Conservation (phyloP, 2,329 filamentous ascomycete genomes). For the Cylindrodendrum hubeiense region DNA sequence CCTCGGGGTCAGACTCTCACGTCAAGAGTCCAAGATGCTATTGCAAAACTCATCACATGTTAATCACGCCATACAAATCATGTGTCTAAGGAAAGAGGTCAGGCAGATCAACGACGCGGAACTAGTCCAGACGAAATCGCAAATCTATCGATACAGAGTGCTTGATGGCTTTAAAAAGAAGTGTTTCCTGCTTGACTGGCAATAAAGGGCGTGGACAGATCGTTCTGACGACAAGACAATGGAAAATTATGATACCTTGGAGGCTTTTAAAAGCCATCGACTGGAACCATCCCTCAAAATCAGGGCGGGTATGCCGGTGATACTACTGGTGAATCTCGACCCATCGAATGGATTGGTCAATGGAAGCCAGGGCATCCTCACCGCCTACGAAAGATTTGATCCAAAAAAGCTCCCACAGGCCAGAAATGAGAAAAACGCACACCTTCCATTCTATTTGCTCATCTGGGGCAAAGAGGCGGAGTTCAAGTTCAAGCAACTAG, state of each 20-base stretch:
- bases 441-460: not conserved
- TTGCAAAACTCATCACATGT: constrained; percentile 59
- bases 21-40: constrained; percentile 54
- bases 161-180: constrained; percentile 30
- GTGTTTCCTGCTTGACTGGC: no score
- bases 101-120: constrained; percentile 6
- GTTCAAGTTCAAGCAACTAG: constrained; percentile 22
- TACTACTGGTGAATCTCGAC: constrained; percentile 42
- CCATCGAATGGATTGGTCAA: constrained; percentile 30
- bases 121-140: constrained; percentile 26
- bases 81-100: constrained; percentile 27
- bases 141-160: constrained; percentile 10
- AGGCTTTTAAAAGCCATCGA: constrained; percentile 17
- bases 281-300: constrained; percentile 29
- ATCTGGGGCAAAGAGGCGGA: constrained; percentile 18
- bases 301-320: constrained; percentile 33
- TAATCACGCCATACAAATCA: constrained; percentile 32
- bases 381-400: constrained; percentile 32
- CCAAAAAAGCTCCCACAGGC: not conserved
- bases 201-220: no score
- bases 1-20: constrained; percentile 55
- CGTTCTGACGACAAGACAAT: constrained; percentile 19
- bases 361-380: constrained; percentile 43
- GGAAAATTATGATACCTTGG: no score
- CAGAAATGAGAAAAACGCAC: not conserved